Evolutionary conservation across 768 basidiomycete genomes (phyloP).

Genomic region (Lentinus tigrinus): DNA sequence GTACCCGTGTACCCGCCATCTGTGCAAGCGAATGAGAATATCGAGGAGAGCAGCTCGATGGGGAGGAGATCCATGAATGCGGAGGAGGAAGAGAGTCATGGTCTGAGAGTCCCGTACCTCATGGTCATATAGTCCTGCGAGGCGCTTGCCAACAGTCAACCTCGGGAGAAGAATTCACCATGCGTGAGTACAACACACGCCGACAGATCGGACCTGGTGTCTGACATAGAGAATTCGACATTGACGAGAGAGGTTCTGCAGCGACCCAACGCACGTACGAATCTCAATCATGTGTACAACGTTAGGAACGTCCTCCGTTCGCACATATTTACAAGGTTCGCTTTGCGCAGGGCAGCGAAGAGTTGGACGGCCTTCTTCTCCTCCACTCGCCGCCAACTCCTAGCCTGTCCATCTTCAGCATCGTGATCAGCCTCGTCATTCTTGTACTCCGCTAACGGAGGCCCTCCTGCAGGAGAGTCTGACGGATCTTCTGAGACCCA

Average conservation of each 20-base stretch:
- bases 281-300: background rate
- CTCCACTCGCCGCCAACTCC: background rate
- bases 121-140: too few species aligned
- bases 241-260: too few species aligned
- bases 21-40: background rate
- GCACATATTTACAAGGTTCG: background rate
- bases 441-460: too few species aligned
- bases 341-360: background rate
- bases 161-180: too few species aligned
- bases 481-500: background rate
- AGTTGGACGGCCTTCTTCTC: background rate
- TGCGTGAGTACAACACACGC: too few species aligned
- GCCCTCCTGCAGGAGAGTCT: background rate
- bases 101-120: background rate
- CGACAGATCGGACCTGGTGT: too few species aligned
- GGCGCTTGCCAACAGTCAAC: too few species aligned
- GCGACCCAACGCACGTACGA: background rate
- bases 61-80: background rate
- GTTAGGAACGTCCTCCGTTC: background rate
- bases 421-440: background rate
- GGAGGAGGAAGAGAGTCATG: background rate
- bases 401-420: background rate
- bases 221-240: too few species aligned
- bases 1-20: background rate
- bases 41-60: background rate